phyloP scores from a whole-genome alignment of 768 basidiomycete species.

The Nidula microcarpa region DNA sequence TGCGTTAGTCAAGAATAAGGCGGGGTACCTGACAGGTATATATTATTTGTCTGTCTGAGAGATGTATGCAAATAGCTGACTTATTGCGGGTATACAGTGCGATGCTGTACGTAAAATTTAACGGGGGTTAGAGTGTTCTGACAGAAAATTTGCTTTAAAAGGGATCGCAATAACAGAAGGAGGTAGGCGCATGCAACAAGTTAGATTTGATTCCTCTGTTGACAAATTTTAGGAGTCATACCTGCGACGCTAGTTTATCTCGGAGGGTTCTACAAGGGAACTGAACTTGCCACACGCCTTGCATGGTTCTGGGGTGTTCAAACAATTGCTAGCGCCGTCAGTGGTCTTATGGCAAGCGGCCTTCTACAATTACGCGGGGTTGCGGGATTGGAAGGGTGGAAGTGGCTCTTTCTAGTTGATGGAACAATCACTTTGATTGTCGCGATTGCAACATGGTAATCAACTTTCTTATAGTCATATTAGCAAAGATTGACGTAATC shows the following conservation, averaged over 20 bases:
- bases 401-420: conserved; percentile 37
- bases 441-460: conserved; percentile 27
- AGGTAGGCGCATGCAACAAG: conserved; percentile 10
- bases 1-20: conserved; percentile 28
- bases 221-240: conserved; percentile 19
- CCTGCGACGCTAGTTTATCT: conserved; percentile 39
- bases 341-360: conserved; percentile 37
- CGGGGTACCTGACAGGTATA: conserved; percentile 30
- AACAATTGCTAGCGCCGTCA: conserved; percentile 31
- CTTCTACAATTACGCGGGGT: conserved; percentile 31
- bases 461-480: background rate
- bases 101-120: conserved; percentile 20
- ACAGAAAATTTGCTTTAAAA: conserved; percentile 3
- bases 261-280: conserved; percentile 38
- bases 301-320: conserved; percentile 42
- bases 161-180: conserved; percentile 39
- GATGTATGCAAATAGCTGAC: background rate
- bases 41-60: background rate
- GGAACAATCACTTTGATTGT: conserved; percentile 32
- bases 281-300: conserved; percentile 36
- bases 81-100: conserved; percentile 13
- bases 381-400: conserved; percentile 34
- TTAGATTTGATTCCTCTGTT: background rate
- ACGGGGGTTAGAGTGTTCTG: too few relatives aligned
- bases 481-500: background rate